Evolutionary conservation across 306 rosid genomes (phyloP), one percentile per base, ranked within the genome.

Genomic region (Oxytropis ochrocephala): DNA sequence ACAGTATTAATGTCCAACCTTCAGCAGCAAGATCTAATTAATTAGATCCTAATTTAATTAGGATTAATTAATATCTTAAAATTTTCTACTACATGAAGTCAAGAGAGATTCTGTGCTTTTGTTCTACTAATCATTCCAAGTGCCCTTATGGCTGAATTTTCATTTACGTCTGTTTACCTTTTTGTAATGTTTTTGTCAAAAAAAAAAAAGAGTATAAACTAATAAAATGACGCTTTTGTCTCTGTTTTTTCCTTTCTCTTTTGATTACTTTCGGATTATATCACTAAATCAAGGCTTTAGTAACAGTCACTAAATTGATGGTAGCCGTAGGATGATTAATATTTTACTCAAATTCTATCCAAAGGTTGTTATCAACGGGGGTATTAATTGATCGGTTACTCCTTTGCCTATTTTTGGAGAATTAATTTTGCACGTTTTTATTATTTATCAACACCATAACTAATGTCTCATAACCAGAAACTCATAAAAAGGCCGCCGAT

Each of bases 1-100:
- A 77, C 32, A 58, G 55, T 44, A 49, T 76, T 67, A 36, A 29
- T 75, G 70, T 41, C 53, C 63, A 38, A 42, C 14, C 67, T 19
- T 38, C 32, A 61, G 8, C 29, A 24, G 3, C 29, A 54, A 67
- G 63, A 70, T 35, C 65, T n/a, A n/a, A n/a, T 38, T 70, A 67
- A 55, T 1, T 39, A 42, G 41, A 33, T 53, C 71, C 58, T 46
- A 24, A 24, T 24, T 49, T 18, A 39, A 41, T 41, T 42, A 62
- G 59, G 55, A 68, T 61, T 24, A 33, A 27, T 62, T 18, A 55
- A 6, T 49, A 24, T 35, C 11, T 52, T 52, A 9, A 65, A 74
- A 78, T 78, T 78, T 82, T 80, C 73, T 48, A 48, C 41, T 17
- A 57, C 69, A 76, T 74, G 11, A 74, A 44, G 27, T 65, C 44